Percentiles rank a stretch among this genome's conserved stretches.
phyloP scores from a whole-genome alignment of 768 basidiomycete species.

The Dioszegia hungarica region DNA sequence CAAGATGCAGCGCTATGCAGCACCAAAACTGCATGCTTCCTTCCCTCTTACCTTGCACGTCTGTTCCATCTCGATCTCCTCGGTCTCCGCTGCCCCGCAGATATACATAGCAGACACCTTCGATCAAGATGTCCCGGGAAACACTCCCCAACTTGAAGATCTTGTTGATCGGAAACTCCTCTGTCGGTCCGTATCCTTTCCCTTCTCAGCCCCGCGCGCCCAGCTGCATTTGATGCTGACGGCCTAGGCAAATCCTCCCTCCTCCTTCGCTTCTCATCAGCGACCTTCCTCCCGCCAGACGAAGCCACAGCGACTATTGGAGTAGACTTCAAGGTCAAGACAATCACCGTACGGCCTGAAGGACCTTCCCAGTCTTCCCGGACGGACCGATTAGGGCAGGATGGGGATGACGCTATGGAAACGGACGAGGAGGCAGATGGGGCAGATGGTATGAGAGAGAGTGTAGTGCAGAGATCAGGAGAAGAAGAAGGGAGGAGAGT shows the following conservation, averaged over 20 bases:
- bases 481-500: conserved; percentile 43
- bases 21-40: too few relatives aligned
- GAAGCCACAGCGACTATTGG: conserved; percentile 49
- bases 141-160: conserved; percentile 37
- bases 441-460: background rate
- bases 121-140: too few relatives aligned
- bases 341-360: conserved; percentile 18
- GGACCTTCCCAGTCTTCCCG: background rate
- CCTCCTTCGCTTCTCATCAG: conserved; percentile 89
- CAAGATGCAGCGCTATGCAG: too few relatives aligned
- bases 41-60: too few relatives aligned
- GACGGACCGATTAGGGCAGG: background rate
- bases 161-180: conserved; percentile 50
- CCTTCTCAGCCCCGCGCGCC: background rate
- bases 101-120: too few relatives aligned
- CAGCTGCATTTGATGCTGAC: background rate
- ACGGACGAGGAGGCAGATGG: background rate
- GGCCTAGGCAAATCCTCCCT: conserved; percentile 57
- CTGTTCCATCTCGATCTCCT: too few relatives aligned
- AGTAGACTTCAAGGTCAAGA: conserved; percentile 51
- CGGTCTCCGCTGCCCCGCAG: too few relatives aligned
- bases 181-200: conserved; percentile 70
- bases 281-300: conserved; percentile 83
- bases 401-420: background rate
- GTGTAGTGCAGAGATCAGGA: too few relatives aligned